A percentile compares a stretch with the other conserved stretches of the same genome.
Conservation (phyloP, 2,329 filamentous ascomycete genomes). For the Aspergillus brunneoviolaceus region DNA sequence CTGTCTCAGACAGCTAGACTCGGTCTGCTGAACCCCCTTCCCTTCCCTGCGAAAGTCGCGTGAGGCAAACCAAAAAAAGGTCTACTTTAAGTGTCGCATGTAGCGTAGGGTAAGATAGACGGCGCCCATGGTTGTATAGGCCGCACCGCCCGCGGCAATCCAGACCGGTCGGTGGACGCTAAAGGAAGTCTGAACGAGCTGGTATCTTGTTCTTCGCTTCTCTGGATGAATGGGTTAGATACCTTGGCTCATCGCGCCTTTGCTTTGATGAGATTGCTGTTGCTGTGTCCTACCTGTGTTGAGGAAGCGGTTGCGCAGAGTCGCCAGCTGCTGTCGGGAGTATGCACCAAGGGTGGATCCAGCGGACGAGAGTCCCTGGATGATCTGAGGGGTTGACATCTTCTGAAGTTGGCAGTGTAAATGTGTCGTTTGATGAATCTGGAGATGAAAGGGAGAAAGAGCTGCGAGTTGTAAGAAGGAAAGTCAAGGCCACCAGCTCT, state of each 20-base stretch:
- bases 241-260: background rate
- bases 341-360: slow-evolving; percentile 18
- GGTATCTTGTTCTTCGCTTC: slow-evolving; percentile 28
- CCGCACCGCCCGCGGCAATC: slow-evolving; percentile 30
- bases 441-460: background rate
- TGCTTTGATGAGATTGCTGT: background rate
- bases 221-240: slow-evolving; percentile 15
- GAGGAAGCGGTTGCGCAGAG: slow-evolving; percentile 21
- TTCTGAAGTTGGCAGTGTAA: background rate
- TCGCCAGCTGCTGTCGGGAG: slow-evolving; percentile 19
- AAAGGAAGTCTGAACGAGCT: slow-evolving; percentile 33
- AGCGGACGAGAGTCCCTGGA: slow-evolving; percentile 22
- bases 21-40: background rate
- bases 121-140: slow-evolving; percentile 33
- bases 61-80: background rate
- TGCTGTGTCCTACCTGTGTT: slow-evolving; percentile 18
- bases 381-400: slow-evolving; percentile 23
- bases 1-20: slow-evolving; percentile 6
- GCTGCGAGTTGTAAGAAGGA: slow-evolving; percentile 1
- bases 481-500: background rate
- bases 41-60: background rate
- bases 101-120: slow-evolving; percentile 34
- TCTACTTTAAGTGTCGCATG: slow-evolving; percentile 25
- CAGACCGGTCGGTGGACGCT: slow-evolving; percentile 34
- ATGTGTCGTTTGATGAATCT: background rate